phyloP scores from a whole-genome alignment of 2,329 filamentous ascomycete species.

The Botrytis cinerea region DNA sequence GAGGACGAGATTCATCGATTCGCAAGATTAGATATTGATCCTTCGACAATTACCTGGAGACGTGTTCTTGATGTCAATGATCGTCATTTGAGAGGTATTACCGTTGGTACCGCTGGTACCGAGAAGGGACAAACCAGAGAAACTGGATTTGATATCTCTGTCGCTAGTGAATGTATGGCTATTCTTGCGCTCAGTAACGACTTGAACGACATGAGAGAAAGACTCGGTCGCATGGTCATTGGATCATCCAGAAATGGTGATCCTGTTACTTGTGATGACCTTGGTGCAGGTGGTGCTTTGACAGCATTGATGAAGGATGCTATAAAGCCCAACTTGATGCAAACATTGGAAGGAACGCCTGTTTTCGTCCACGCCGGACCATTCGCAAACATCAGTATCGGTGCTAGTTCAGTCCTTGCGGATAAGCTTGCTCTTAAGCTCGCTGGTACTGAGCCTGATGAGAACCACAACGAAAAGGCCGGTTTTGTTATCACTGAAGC shows the following conservation, averaged over 20 bases:
- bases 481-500: slow-evolving; percentile 97
- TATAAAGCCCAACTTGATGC: slow-evolving; percentile 99
- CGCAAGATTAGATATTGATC: slow-evolving; percentile 93
- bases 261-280: slow-evolving; percentile 92
- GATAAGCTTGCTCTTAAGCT: slow-evolving; percentile 96
- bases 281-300: slow-evolving; percentile 88
- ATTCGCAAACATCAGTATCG: slow-evolving; percentile 98
- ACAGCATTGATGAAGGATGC: slow-evolving; percentile 97
- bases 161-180: slow-evolving; percentile 97
- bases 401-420: slow-evolving; percentile 91
- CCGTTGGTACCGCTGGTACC: slow-evolving; percentile 82
- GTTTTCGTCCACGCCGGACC: slow-evolving; percentile 97
- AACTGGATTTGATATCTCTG: slow-evolving; percentile 96
- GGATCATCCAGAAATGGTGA: slow-evolving; percentile 83
- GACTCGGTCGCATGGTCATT: slow-evolving; percentile 93
- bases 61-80: slow-evolving; percentile 97
- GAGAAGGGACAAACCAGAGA: slow-evolving; percentile 87
- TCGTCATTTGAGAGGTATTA: slow-evolving; percentile 85
- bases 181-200: slow-evolving; percentile 91
- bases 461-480: slow-evolving; percentile 77
- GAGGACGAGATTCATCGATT: slow-evolving; percentile 86
- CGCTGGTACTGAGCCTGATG: slow-evolving; percentile 88
- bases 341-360: slow-evolving; percentile 93
- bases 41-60: slow-evolving; percentile 95
- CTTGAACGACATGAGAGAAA: slow-evolving; percentile 85